Percentiles rank a stretch among this genome's conserved stretches.
phyloP scores from a whole-genome alignment of 169 alveolate genomes.

The Cryptosporidium muris region DNA sequence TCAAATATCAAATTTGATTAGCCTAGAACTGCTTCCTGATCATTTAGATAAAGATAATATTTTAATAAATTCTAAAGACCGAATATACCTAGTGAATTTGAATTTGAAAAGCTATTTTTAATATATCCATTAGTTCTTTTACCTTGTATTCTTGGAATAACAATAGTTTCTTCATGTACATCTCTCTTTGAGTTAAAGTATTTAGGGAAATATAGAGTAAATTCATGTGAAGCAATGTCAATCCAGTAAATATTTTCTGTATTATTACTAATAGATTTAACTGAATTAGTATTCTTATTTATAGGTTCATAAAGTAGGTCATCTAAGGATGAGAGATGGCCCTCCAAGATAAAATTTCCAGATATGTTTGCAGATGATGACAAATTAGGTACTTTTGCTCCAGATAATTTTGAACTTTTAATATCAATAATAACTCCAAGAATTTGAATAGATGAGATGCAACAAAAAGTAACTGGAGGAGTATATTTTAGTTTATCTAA shows the following conservation, averaged over 20 bases:
- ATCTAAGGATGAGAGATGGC: slow-evolving; percentile 4
- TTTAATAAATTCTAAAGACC: slow-evolving; percentile 35
- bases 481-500: not conserved
- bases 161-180: no score
- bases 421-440: slow-evolving; percentile 41
- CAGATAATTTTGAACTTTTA: not conserved
- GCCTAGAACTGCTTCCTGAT: no score
- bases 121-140: no score
- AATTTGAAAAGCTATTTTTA: not conserved
- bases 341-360: slow-evolving; percentile 36
- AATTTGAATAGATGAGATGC: not conserved
- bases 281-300: slow-evolving; percentile 4
- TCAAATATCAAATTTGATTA: no score
- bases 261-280: not conserved
- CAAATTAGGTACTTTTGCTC: no score
- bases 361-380: not conserved
- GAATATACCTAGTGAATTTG: not conserved
- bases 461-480: slow-evolving; percentile 32
- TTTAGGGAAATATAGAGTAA: not conserved
- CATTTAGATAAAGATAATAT: not conserved
- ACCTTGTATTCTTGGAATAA: no score
- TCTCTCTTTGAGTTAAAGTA: no score
- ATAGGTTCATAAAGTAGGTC: slow-evolving; percentile 9
- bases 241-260: slow-evolving; percentile 11
- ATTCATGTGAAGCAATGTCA: slow-evolving; percentile 32